Percentiles rank a stretch among this genome's conserved stretches.
Evolutionary conservation across 1,139 yeast genomes (phyloP).

Genomic region (Candida frijolesensis): DNA sequence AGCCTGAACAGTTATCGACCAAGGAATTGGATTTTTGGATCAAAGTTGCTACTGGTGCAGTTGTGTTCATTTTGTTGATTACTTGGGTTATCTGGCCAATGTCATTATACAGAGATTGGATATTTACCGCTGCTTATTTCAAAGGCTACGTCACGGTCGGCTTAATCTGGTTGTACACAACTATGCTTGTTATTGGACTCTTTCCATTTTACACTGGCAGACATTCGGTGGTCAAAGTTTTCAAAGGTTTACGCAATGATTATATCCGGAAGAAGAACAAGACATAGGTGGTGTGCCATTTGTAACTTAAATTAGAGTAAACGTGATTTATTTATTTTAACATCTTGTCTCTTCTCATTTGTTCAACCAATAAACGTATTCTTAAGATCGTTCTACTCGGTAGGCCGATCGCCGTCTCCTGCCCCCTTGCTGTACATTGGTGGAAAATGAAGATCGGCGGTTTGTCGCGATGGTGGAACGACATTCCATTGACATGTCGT

Average conservation of each 20-base stretch:
- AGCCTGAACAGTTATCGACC: slow-evolving; percentile 6
- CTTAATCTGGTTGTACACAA: slow-evolving; percentile 39
- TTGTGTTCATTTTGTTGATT: slow-evolving; percentile 29
- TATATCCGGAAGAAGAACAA: slow-evolving; percentile 12
- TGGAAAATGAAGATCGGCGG: not conserved
- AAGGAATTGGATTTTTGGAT: slow-evolving; percentile 5
- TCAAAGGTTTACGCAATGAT: slow-evolving; percentile 26
- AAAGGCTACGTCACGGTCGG: slow-evolving; percentile 44
- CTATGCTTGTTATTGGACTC: slow-evolving; percentile 35
- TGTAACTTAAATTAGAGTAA: too few species aligned
- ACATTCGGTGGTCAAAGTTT: slow-evolving; percentile 24
- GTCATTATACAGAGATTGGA: slow-evolving; percentile 47
- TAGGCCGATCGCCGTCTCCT: too few species aligned
- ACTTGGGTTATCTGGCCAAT: slow-evolving; percentile 49
- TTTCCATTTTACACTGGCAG: slow-evolving; percentile 43
- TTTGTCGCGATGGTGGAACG: not conserved
- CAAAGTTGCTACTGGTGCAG: slow-evolving; percentile 18
- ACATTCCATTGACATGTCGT: not conserved
- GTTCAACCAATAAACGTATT: not conserved
- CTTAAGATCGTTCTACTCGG: not conserved
- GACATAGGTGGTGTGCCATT: too few species aligned
- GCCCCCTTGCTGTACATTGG: too few species aligned
- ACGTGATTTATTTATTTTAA: too few species aligned
- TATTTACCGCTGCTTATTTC: slow-evolving; percentile 41
- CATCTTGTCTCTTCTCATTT: not conserved